Conservation (phyloP, 257 asterid genomes). For the Jaltomata sinuosa region DNA sequence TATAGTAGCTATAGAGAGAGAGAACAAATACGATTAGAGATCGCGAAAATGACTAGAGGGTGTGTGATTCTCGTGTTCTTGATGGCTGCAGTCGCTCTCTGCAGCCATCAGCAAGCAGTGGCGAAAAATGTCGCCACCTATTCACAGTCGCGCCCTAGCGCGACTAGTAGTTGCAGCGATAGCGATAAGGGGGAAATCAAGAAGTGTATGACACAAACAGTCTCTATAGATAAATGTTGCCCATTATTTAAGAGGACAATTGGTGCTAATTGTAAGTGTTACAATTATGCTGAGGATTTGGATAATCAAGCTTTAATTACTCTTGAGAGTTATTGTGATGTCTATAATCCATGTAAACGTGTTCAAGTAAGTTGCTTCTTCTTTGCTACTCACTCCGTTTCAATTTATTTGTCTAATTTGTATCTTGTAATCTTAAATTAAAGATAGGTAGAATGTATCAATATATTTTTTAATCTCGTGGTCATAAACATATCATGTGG, state of each 20-base stretch:
- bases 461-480: no score
- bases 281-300: not conserved
- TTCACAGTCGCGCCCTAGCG: not conserved
- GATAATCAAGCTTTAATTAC: not conserved
- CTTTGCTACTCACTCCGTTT: no score
- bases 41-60: not conserved
- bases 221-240: not conserved
- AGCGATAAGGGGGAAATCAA: not conserved
- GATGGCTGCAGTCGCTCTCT: not conserved
- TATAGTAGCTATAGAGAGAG: not conserved
- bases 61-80: not conserved
- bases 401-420: no score
- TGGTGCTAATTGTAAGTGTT: not conserved
- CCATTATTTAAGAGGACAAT: not conserved
- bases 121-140: not conserved
- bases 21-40: not conserved
- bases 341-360: not conserved
- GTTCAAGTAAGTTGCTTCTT: not conserved
- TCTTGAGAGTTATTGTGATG: not conserved
- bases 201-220: not conserved
- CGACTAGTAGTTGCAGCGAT: not conserved
- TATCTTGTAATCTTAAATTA: no score
- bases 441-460: no score
- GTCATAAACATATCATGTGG: no score
- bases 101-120: not conserved